These are phyloP conservation scores for Dichotomopilus funicola DNA, from an alignment of 2,329 filamentous ascomycete species.

Conservation along the genomic window DNA sequence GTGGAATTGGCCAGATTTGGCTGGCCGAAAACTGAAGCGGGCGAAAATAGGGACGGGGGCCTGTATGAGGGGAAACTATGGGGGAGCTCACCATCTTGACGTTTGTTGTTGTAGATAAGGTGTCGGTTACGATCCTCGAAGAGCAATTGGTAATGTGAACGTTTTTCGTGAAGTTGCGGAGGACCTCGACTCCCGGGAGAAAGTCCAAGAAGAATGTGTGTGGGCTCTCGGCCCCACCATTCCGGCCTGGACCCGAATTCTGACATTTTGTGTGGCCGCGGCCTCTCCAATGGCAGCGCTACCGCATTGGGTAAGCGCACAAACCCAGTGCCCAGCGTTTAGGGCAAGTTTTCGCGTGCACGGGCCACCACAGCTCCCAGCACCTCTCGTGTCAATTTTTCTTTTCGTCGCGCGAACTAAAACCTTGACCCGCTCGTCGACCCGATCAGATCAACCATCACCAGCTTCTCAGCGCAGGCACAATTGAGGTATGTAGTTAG, in stretches of 20 bases:
- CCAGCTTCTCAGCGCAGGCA: conserved; percentile 17
- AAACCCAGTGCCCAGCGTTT: conserved; percentile 11
- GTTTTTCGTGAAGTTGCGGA: conserved; percentile 15
- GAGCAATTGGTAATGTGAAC: conserved; percentile 33
- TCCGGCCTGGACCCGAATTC: conserved; percentile 11
- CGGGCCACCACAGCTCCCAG: conserved; percentile 20
- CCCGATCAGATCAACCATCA: conserved; percentile 13
- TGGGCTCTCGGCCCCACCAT: conserved; percentile 18
- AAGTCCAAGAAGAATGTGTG: conserved; percentile 22
- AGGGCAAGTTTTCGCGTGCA: conserved; percentile 22
- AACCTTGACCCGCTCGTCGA: neutral
- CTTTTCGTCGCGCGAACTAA: conserved; percentile 26
- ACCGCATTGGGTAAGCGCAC: conserved; percentile 2
- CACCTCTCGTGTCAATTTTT: conserved; percentile 8
- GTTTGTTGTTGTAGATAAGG: conserved; percentile 40
- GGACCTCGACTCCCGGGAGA: conserved; percentile 11
- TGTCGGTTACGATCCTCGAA: conserved; percentile 64
- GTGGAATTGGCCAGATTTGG: neutral
- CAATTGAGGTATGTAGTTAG: conserved; percentile 27
- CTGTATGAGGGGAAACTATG: neutral
- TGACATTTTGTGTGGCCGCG: conserved; percentile 14
- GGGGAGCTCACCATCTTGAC: conserved; percentile 52
- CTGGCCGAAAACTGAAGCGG: neutral
- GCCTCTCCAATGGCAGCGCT: neutral
- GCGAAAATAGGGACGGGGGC: neutral